Base-by-base conservation (phyloP, 306 rosid species). In the Cyamopsis tetragonoloba region DNA sequence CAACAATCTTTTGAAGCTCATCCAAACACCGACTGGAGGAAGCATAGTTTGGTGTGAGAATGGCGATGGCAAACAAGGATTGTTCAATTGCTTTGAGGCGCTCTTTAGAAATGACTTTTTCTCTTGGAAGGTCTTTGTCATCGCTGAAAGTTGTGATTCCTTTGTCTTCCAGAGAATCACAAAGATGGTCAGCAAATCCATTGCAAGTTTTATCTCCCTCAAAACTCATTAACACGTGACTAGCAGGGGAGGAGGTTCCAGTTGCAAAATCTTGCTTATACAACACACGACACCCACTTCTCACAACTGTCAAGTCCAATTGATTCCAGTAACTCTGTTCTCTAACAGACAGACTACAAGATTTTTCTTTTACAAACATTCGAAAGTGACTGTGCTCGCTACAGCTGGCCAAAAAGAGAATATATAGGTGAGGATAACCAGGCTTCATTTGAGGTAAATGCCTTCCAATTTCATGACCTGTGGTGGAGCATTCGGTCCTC, bases 121-220 rank as follows among this genome's bases (percentile, higher is more conserved):
- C 68, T 26, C 54, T 62, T 26, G 41, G 19, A 62, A 42, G 68
- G 0, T 63, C 41, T 63, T 63, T 63, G 55, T 63, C 69, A 43
- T 63, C 69, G n/a, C 9, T 63, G 27, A 63, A 63, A 3, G 69
- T 27, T 27, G 38, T 63, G 41, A 63, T 63, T 20, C 69, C 69
- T 10, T 43, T 63, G 42, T 55, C 43, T 27, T 63, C 69, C 6
- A 63, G 28, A 7, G 69, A 9, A 63, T 51, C 68, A 41, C n/a
- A 62, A 0, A 62, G 6, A 41, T 62, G 68, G 1, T 62, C 68
- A 2, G 68, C 13, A 53, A 62, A 62, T 6, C 53, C 53, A n/a
- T 41, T 61, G 11, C 67, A 20, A 11, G 66, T 60, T 1, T 37
- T 49, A 0, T 60, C 66, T 22, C 66, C 66, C 23, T 49, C n/a